phyloP scores from a whole-genome alignment of 257 asterid species.

The Oldenlandia corymbosa region DNA sequence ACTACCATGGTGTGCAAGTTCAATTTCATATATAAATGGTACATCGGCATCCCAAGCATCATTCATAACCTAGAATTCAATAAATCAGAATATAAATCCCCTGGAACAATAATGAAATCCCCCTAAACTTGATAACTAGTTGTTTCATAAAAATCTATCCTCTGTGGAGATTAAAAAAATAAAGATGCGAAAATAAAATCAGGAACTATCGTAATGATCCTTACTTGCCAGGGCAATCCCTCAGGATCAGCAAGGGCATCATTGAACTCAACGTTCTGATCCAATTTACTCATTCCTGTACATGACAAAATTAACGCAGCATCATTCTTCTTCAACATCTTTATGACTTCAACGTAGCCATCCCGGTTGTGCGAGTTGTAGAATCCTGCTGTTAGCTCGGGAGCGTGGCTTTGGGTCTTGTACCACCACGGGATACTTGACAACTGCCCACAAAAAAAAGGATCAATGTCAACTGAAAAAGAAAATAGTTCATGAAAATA shows the following conservation, averaged over 20 bases:
- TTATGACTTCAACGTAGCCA: constrained; percentile 62
- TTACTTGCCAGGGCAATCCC: constrained; percentile 87
- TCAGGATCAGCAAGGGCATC: constrained; percentile 69
- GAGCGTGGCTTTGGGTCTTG: constrained; percentile 64
- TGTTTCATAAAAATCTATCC: too few relatives aligned
- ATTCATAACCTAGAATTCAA: constrained; percentile 44
- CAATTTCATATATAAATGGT: constrained; percentile 29
- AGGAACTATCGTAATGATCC: constrained; percentile 20
- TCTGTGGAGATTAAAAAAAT: not conserved
- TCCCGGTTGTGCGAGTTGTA: constrained; percentile 72
- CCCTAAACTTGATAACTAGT: not conserved
- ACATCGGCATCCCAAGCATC: constrained; percentile 37
- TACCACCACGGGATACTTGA: constrained; percentile 92
- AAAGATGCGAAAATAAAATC: constrained; percentile 5
- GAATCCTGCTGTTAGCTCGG: constrained; percentile 78
- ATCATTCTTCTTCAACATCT: constrained; percentile 61
- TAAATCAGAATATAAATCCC: not conserved
- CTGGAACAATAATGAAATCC: not conserved
- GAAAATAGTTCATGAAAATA: constrained; percentile 1
- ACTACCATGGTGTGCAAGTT: constrained; percentile 32
- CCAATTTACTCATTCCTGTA: constrained; percentile 41
- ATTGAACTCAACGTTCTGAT: constrained; percentile 44
- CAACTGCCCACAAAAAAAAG: constrained; percentile 32
- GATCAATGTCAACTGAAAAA: not conserved
- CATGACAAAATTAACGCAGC: constrained; percentile 50